A percentile compares a stretch with the other conserved stretches of the same genome.
Evolutionary conservation across 306 rosid genomes (phyloP).

Genomic region (Cucurbita pepo): DNA sequence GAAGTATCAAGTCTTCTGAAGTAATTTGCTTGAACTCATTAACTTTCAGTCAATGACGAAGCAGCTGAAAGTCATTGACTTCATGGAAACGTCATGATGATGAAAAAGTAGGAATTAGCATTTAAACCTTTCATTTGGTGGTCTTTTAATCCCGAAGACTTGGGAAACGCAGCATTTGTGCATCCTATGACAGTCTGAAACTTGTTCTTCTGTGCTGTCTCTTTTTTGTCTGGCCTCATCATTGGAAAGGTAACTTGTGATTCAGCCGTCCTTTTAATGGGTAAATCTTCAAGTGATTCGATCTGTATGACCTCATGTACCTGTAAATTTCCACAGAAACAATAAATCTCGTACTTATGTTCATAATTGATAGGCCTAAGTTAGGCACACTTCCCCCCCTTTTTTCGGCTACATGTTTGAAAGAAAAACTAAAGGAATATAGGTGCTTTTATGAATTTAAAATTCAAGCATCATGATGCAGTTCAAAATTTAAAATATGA

Average conservation of each 20-base stretch:
- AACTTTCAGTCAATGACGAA: background rate
- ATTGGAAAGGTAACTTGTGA: slow-evolving; percentile 15
- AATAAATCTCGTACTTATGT: background rate
- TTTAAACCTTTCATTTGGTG: slow-evolving; percentile 37
- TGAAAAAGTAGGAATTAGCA: slow-evolving; percentile 2
- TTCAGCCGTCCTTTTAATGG: slow-evolving; percentile 11
- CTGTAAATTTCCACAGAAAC: background rate
- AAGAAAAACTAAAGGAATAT: background rate
- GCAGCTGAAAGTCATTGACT: background rate
- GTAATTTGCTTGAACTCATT: background rate
- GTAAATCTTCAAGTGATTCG: background rate
- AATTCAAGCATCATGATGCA: background rate
- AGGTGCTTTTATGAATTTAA: background rate
- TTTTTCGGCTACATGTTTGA: background rate
- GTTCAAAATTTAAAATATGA: background rate
- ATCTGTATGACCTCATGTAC: background rate
- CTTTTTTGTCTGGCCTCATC: slow-evolving; percentile 14
- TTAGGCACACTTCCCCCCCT: background rate
- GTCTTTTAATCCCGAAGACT: slow-evolving; percentile 14
- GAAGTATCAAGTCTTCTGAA: background rate
- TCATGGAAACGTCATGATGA: background rate
- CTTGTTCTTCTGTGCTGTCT: slow-evolving; percentile 8
- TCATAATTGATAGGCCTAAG: background rate
- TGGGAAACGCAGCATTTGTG: slow-evolving; percentile 11
- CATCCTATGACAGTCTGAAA: slow-evolving; percentile 12